phyloP scores from a whole-genome alignment of 2,329 filamentous ascomycete species.

The Cadophora gregata region DNA sequence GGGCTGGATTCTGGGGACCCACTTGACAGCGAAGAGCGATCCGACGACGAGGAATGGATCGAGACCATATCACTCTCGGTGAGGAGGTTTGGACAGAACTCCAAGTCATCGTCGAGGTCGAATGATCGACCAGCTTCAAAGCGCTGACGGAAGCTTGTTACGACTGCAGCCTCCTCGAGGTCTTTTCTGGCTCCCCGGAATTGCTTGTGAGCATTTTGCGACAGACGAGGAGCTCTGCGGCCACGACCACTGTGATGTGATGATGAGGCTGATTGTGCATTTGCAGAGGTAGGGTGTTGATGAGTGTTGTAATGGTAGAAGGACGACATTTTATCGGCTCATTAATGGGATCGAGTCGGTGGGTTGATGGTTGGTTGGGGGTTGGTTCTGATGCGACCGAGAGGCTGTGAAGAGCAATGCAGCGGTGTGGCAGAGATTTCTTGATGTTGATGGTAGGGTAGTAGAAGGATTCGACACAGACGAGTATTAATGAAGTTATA shows the following conservation, averaged over 20 bases:
- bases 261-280: constrained; percentile 51
- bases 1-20: constrained; percentile 93
- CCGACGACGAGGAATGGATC: constrained; percentile 86
- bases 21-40: constrained; percentile 93
- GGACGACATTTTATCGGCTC: constrained; percentile 60
- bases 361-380: constrained; percentile 20
- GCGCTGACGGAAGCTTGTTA: constrained; percentile 80
- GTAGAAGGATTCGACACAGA: not conserved
- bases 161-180: constrained; percentile 75
- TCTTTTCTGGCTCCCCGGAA: constrained; percentile 81
- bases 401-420: constrained; percentile 21
- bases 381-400: constrained; percentile 11
- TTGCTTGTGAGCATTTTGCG: constrained; percentile 85
- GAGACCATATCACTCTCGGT: constrained; percentile 85
- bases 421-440: constrained; percentile 17
- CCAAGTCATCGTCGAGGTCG: constrained; percentile 92
- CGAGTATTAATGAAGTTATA: constrained; percentile 17
- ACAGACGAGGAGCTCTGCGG: constrained; percentile 81
- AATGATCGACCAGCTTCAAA: constrained; percentile 94
- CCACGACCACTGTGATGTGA: constrained; percentile 82
- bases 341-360: constrained; percentile 33
- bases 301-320: constrained; percentile 69
- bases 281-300: constrained; percentile 61
- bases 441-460: not conserved
- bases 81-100: constrained; percentile 92